Percentiles rank a stretch among this genome's conserved stretches.
These are phyloP conservation scores for Astrocystis sublimbata DNA, from an alignment of 495 filamentous ascomycete species.

Conservation along the genomic window DNA sequence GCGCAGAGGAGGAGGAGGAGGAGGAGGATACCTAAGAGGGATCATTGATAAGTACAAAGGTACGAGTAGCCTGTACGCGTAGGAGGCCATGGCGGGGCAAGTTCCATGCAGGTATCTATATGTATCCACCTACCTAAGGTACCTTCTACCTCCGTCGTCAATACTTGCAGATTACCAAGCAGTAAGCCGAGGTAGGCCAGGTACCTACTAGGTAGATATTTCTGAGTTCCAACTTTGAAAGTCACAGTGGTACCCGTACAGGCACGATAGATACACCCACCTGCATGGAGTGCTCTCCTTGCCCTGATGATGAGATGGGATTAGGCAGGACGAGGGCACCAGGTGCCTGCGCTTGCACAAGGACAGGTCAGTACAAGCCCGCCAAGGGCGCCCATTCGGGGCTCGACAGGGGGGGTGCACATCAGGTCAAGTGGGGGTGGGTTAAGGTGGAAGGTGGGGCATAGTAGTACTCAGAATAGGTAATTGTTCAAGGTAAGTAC, in stretches of 20 bases:
- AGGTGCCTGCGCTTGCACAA: neutral
- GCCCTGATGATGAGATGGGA: slow-evolving; percentile 4
- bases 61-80: neutral
- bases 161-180: too few species aligned
- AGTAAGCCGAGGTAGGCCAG: slow-evolving; percentile 1
- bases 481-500: too few species aligned
- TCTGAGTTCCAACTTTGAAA: too few species aligned
- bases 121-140: too few species aligned
- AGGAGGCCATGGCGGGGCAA: slow-evolving; percentile 6
- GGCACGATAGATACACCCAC: too few species aligned
- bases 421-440: slow-evolving; percentile 1
- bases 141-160: too few species aligned
- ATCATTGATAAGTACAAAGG: too few species aligned
- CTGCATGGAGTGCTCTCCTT: neutral
- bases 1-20: slow-evolving; percentile 1
- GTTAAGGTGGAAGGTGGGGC: neutral
- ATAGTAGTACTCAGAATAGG: too few species aligned
- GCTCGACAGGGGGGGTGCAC: slow-evolving; percentile 3
- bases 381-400: slow-evolving; percentile 7
- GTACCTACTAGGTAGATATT: slow-evolving; percentile 5
- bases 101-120: too few species aligned
- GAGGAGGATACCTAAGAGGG: too few species aligned
- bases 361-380: slow-evolving; percentile 15
- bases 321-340: slow-evolving; percentile 13
- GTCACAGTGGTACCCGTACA: neutral